phyloP scores from a whole-genome alignment of 805 yeast species.

The Yamadazyma insecticola region DNA sequence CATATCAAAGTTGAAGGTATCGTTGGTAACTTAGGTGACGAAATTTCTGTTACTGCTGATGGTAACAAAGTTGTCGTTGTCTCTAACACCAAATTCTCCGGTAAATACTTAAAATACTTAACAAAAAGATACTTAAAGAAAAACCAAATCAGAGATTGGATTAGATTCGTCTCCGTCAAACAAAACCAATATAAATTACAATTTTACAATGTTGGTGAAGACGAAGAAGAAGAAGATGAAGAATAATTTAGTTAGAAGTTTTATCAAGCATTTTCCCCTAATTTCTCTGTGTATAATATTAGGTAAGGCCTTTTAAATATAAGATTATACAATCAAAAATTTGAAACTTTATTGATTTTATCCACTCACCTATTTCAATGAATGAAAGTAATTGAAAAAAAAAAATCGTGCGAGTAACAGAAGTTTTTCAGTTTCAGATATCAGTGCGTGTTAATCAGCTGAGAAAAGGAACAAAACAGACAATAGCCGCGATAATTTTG shows the following conservation, averaged over 20 bases:
- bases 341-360: neutral
- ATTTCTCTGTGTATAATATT: conserved; percentile 1
- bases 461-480: too few relatives aligned
- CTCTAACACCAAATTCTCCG: conserved; percentile 94
- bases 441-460: too few relatives aligned
- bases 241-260: conserved; percentile 49
- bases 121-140: conserved; percentile 99
- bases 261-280: neutral
- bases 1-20: conserved; percentile 98
- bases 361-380: too few relatives aligned
- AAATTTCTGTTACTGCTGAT: conserved; percentile 80
- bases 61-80: conserved; percentile 88
- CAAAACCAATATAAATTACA: conserved; percentile 95
- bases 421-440: too few relatives aligned
- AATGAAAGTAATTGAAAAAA: too few relatives aligned
- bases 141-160: conserved; percentile 99
- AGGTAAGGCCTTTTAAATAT: conserved; percentile 2
- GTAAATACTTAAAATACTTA: conserved; percentile 99
- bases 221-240: conserved; percentile 88
- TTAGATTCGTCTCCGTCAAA: conserved; percentile 95
- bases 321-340: conserved; percentile 1
- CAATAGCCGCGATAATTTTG: too few relatives aligned
- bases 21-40: conserved; percentile 95
- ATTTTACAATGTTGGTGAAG: conserved; percentile 96
- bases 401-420: too few relatives aligned